Evolutionary conservation across 441 rosid genomes (phyloP).

Genomic region (Populus hybrid): DNA sequence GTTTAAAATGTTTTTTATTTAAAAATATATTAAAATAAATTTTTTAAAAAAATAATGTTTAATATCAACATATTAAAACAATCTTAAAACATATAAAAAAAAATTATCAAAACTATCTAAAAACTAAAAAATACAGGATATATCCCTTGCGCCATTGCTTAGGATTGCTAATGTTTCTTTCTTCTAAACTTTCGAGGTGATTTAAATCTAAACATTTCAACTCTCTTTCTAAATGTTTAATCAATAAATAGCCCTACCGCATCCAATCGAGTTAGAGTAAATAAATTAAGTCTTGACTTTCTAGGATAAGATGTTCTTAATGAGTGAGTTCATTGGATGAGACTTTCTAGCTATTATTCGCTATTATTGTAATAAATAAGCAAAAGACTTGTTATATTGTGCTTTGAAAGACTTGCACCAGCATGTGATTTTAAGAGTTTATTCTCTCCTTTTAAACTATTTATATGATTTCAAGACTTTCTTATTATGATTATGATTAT

Average conservation of each 20-base stretch:
- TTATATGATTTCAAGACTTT: neutral
- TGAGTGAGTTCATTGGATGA: neutral
- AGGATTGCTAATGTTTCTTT: neutral
- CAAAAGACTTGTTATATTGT: too few relatives aligned
- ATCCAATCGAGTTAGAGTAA: neutral
- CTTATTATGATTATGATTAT: neutral
- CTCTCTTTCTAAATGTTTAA: neutral
- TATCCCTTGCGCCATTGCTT: neutral
- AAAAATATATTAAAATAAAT: too few relatives aligned
- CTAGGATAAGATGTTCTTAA: neutral
- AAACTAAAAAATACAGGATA: too few relatives aligned
- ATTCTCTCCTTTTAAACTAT: neutral
- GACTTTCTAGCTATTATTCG: neutral
- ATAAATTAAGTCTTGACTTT: neutral
- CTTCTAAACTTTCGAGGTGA: neutral
- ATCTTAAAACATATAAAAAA: too few relatives aligned
- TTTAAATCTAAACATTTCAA: too few relatives aligned
- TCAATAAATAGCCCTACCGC: too few relatives aligned
- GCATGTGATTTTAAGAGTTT: neutral
- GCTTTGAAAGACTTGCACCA: neutral
- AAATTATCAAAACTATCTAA: too few relatives aligned
- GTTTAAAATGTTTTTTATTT: too few relatives aligned
- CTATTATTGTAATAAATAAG: too few relatives aligned
- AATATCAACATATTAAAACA: too few relatives aligned
- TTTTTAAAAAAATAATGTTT: too few relatives aligned